Base-by-base conservation (phyloP, 139 green algal genomes). In the Tetradesmus lagerheimii region DNA sequence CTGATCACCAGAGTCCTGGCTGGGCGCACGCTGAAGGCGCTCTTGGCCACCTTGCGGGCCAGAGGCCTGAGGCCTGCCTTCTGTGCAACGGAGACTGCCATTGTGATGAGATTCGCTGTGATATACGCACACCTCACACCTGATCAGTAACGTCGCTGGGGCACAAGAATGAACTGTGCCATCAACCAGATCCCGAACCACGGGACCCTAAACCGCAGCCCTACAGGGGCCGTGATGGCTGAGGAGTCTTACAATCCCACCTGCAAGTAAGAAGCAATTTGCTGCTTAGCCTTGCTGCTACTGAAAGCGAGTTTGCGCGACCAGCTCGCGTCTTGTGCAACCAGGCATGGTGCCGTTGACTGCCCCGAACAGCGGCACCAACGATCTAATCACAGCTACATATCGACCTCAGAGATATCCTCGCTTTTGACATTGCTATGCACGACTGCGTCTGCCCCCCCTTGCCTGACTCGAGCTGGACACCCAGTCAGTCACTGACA, bases 1-100 rank as follows among this genome's bases (percentile, higher is more conserved):
- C 71, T 74, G 29, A 89, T 64, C 11, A 84, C 71, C 85, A 89
- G 43, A 43, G 43, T 38, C 39, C 85, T 71, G 14, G 85, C 34
- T 8, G 85, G 85, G 71, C 85, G 85, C 39, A 89, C 50, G 45
- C 43, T 66, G 57, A 71, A 71, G 23, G 57, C 57, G 57, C 57
- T 71, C 57, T 71, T 71, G 57, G 57, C 57, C 57, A 71, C 57
- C 80, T 71, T 86, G 80, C 80, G 39, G n/a, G 80, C 80, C 41
- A 37, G 16, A 35, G 38, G 43, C 37, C 25, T 38, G n/a, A 71
- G 80, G 38, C 25, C 80, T 31, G 80, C 80, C 78, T 84, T 84
- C 39, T 84, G 38, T 50, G 78, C 78, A 4, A 84, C 78, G 78
- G 78, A 50, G 43, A 86, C 20, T 29, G 80, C 80, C 80, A 86